A percentile compares a stretch with the other conserved stretches of the same genome.
Conservation (phyloP, 257 asterid species). For the Nicotiana paniculata region DNA sequence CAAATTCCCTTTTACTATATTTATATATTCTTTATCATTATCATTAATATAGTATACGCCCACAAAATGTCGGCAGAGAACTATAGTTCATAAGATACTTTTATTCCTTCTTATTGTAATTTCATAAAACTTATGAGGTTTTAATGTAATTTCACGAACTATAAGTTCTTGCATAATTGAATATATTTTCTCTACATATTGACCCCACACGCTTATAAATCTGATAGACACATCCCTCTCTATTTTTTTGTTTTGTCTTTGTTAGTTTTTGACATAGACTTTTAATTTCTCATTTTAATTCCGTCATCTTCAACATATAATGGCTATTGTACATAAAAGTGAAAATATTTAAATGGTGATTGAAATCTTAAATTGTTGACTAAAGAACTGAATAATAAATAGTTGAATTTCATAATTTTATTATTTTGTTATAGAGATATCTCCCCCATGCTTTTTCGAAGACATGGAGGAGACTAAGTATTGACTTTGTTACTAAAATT, state of each 20-base stretch:
- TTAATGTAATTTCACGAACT: neutral
- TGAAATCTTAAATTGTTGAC: too few species aligned
- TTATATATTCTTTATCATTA: neutral
- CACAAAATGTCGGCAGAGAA: slow-evolving; percentile 15
- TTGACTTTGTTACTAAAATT: too few species aligned
- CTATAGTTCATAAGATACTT: neutral
- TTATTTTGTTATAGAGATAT: neutral
- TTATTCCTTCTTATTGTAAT: slow-evolving; percentile 2
- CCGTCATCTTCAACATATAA: neutral
- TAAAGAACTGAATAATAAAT: neutral
- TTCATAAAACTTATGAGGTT: neutral
- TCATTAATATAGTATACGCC: neutral
- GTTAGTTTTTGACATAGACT: neutral
- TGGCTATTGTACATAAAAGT: too few species aligned
- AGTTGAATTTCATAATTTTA: neutral
- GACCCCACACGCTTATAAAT: neutral
- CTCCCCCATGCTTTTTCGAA: neutral
- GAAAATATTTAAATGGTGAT: too few species aligned
- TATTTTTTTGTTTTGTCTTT: neutral
- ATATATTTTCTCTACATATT: neutral
- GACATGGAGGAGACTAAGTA: slow-evolving; percentile 3
- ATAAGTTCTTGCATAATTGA: neutral
- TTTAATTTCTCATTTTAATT: neutral
- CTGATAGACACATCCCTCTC: neutral
- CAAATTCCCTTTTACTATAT: neutral